phyloP scores from a whole-genome alignment of 257 asterid species.

The Euphrasia confusa region DNA sequence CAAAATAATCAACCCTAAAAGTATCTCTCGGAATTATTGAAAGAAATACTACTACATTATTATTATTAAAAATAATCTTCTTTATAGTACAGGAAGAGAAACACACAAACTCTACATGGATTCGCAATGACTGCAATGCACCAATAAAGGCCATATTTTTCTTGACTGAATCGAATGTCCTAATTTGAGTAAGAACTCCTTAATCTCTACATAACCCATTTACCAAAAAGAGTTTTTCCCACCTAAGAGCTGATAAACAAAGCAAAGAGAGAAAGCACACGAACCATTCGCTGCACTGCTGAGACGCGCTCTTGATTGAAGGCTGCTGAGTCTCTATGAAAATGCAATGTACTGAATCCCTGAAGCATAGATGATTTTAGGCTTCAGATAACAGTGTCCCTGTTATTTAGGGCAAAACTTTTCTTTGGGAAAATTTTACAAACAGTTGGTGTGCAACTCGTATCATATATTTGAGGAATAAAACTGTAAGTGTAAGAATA shows the following conservation, averaged over 20 bases:
- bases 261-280: slow-evolving; percentile 11
- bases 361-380: slow-evolving; percentile 21
- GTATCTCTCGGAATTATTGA: neutral
- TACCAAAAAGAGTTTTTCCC: neutral
- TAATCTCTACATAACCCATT: neutral
- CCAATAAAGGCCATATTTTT: too few species aligned
- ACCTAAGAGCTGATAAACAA: neutral
- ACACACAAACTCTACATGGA: too few species aligned
- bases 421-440: slow-evolving; percentile 48
- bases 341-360: slow-evolving; percentile 16
- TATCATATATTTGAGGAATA: slow-evolving; percentile 26
- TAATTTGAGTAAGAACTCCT: neutral
- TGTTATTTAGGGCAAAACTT: slow-evolving; percentile 19
- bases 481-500: too few species aligned
- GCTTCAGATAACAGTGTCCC: slow-evolving; percentile 31
- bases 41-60: too few species aligned
- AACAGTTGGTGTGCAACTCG: slow-evolving; percentile 42
- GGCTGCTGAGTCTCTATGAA: slow-evolving; percentile 73
- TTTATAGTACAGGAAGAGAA: too few species aligned
- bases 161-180: neutral
- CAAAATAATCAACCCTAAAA: too few species aligned
- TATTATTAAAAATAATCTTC: too few species aligned
- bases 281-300: slow-evolving; percentile 76
- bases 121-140: too few species aligned
- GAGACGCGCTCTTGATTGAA: slow-evolving; percentile 52